Evolutionary conservation across 1,284 basidiomycete genomes (phyloP).

Genomic region (Moesziomyces antarcticus): DNA sequence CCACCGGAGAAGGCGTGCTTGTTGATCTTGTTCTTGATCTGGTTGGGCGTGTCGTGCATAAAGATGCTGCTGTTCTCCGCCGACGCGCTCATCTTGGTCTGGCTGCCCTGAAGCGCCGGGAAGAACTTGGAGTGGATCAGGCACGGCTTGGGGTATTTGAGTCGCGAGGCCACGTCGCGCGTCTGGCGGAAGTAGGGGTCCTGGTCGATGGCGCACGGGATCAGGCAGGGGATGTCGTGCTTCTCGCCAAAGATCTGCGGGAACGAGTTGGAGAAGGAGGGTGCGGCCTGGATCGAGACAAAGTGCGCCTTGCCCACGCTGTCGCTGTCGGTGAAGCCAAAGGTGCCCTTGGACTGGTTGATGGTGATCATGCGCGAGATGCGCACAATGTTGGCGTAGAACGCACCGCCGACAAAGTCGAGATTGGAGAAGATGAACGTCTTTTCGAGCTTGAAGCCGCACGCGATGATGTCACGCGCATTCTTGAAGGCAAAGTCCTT

Average conservation of each 20-base stretch:
- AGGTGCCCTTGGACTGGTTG: constrained; percentile 92
- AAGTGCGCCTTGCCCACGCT: constrained; percentile 99
- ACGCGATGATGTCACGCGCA: constrained; percentile 93
- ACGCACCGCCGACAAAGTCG: constrained; percentile 85
- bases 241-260: constrained; percentile 93
- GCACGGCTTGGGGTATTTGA: constrained; percentile 95
- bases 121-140: constrained; percentile 97
- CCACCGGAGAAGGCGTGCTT: constrained; percentile 72
- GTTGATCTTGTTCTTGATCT: constrained; percentile 99
- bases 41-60: constrained; percentile 91
- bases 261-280: constrained; percentile 98
- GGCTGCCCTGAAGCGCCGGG: constrained; percentile 94
- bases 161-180: constrained; percentile 89
- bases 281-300: constrained; percentile 94
- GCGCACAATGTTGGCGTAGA: constrained; percentile 94
- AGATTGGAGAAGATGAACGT: constrained; percentile 98
- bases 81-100: constrained; percentile 98
- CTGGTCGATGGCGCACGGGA: constrained; percentile 99
- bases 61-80: constrained; percentile 90
- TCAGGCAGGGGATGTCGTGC: constrained; percentile 88
- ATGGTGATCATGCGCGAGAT: constrained; percentile 93
- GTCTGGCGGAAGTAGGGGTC: constrained; percentile 93
- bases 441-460: constrained; percentile 90
- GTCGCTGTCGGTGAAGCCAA: constrained; percentile 90
- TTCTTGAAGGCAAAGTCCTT: constrained; percentile 86